phyloP scores from a whole-genome alignment of 352 stramenopile species.

The Globisporangium okanoganense region DNA sequence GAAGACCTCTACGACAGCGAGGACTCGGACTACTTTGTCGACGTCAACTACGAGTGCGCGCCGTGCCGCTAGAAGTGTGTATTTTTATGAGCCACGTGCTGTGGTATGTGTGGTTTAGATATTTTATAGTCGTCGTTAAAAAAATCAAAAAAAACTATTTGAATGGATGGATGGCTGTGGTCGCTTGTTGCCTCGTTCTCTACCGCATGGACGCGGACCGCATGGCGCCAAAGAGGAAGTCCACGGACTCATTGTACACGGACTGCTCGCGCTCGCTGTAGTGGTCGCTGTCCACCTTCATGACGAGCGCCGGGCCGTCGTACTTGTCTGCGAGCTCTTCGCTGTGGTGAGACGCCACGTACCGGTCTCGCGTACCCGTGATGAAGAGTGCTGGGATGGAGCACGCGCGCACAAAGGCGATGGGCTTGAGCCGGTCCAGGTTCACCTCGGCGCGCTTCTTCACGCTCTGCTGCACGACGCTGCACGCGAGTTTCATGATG shows the following conservation, averaged over 20 bases:
- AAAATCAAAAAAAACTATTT: constrained; percentile 3
- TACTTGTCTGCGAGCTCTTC: constrained; percentile 60
- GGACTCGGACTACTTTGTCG: constrained; percentile 54
- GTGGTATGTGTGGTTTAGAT: not conserved
- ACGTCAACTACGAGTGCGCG: constrained; percentile 61
- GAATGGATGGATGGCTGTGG: not conserved
- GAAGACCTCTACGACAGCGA: constrained; percentile 53
- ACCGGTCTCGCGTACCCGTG: constrained; percentile 54
- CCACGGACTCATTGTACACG: constrained; percentile 52
- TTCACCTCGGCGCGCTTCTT: constrained; percentile 75
- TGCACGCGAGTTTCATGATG: constrained; percentile 62
- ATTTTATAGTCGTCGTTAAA: not conserved
- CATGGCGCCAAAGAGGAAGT: constrained; percentile 53
- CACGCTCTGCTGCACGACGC: constrained; percentile 70
- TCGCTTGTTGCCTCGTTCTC: not conserved
- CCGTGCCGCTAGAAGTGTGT: constrained; percentile 8
- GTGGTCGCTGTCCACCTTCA: constrained; percentile 62
- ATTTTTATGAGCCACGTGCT: not conserved
- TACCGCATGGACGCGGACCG: constrained; percentile 30
- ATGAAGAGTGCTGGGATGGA: constrained; percentile 73
- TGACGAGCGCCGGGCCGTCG: constrained; percentile 43
- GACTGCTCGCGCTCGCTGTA: constrained; percentile 41
- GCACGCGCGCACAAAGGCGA: constrained; percentile 71
- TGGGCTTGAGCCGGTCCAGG: constrained; percentile 54
- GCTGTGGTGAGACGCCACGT: constrained; percentile 65